Evolutionary conservation across 345 rosid genomes (phyloP), one percentile per base, ranked within the genome.

Genomic region (Corchorus olitorius): DNA sequence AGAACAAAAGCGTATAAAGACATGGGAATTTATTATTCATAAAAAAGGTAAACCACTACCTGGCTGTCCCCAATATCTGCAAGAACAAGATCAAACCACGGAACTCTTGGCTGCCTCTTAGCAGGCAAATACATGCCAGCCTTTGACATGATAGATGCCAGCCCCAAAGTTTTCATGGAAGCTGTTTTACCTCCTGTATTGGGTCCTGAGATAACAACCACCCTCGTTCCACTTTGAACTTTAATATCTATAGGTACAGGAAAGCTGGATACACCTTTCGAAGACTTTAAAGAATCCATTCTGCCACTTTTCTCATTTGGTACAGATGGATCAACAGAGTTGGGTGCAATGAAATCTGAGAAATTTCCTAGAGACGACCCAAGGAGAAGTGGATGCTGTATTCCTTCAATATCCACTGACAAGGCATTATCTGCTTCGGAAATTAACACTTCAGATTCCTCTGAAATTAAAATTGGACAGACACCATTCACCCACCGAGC

Each of bases 101-200:
- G 99, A 81, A 95, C 80, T 77, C 84, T 86, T 16, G 98, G 98
- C 64, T 63, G 69, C 70, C 81, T 88, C 87, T 86, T 90, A 74
- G 96, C 94, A 68, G 99, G 98, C 81, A 93, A 82, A 87, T 85
- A 95, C 85, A 91, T 83, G 72, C 99, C 98, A 20, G 99, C 94
- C 79, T 93, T 95, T 0, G 97, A 91, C 98, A 93, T 93, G 41
- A 95, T 85, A 80, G 94, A 87, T 73, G 93, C 87, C 76, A 93
- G 78, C 48, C 98, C 98, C 77, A 93, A 86, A 67, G 97, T 93
- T 90, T 93, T 95, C 90, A 95, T 90, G 22, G 97, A 88, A 65
- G 99, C 99, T 5, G 98, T 95, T 88, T 95, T 95, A 27, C 99
- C 99, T 72, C 99, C 97, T 9, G 97, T 89, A 79, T 95, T 95